Evolutionary conservation across 176 grass and related monocot species (phyloP), one percentile per base, ranked within the genome.

Genomic region (Bonia amplexicaulis): DNA sequence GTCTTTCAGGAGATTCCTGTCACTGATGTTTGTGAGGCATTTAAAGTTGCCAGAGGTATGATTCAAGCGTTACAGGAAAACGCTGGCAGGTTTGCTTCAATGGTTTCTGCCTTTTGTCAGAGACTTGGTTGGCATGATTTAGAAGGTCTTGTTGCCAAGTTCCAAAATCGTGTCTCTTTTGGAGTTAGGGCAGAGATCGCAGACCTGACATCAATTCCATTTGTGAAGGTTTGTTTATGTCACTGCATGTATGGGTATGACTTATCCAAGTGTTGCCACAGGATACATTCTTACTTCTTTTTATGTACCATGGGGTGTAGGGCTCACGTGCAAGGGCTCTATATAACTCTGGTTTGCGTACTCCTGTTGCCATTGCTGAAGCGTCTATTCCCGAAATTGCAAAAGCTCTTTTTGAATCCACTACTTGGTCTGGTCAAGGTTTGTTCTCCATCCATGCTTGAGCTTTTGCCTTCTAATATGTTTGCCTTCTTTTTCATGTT

Each of bases 71-170:
- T 98, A 72, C 95, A 98, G 83, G 95, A 98, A 90, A 98, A 95
- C 88, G 95, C 95, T 85, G 95, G 95, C 76, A 94, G 95, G 75
- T 98, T 98, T 87, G 89, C 95, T 71, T 90, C 89, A 87, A 98
- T 98, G 95, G 93, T 98, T 75, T 98, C 95, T 80, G 85, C 89
- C 54, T 98, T 98, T 82, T 98, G 93, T 84, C 92, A 98, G 73
- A 95, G 95, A 73, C 89, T 98, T 88, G 95, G 95, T 26, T 98
- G 95, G 95, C 80, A 91, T 81, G 95, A 98, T 84, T 91, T 98
- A 82, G 91, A 95, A 85, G 93, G 95, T 29, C 92, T 98, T 82
- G 82, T 98, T 86, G 85, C 91, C 20, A 98, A 95, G 86, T 98
- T 98, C 71, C 95, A 98, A 86, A 98, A 98, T 69, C 90, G 95